Evolutionary conservation across 164 flowering plant genomes (phyloP), one percentile per base, ranked within the genome.

Genomic region (Kingdonia uniflora): DNA sequence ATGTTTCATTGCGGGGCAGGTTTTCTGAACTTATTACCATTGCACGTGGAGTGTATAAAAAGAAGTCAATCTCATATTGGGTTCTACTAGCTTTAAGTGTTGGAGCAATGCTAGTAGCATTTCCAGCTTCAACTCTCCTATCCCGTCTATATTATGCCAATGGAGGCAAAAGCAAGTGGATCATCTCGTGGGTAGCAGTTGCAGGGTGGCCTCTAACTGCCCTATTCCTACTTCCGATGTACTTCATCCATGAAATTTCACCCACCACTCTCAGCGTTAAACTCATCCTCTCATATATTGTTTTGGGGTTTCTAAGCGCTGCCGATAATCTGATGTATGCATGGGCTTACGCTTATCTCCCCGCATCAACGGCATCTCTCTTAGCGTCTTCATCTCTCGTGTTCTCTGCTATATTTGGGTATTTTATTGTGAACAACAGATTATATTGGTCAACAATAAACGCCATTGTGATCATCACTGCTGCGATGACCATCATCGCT

Each of bases 101-200:
- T 42, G 64, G 42, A n/a, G 84, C 75, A 52, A 91, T 91, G 89
- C 92, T 87, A 29, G 71, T 81, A 15, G 95, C 95, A 0, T 91
- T 87, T 59, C 95, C 98, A 44, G 97, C 96, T 51, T 85, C 96
- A 1, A 74, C 74, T 42, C 77, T 91, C 54, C 68, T 91, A n/a
- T 81, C 95, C 14, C 92, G 98, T 45, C 66, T 87, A 55, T 85
- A 91, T 57, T 91, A 49, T 43, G 65, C 79, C 14, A 67, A 85
- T 62, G 98, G 98, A 2, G 96, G 98, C 45, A 62, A 62, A 21
- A 87, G 92, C 76, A 87, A 87, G 64, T 91, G 98, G 98, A 81
- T 91, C 65, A 81, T 85, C 45, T 87, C 96, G 17, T 91, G 98
- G 98, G 92, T 80, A 7, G 81, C 96, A 21, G 97, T 80, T 42